Base-by-base conservation (phyloP, 495 filamentous ascomycete species). In the Corynascus novoguineensis region DNA sequence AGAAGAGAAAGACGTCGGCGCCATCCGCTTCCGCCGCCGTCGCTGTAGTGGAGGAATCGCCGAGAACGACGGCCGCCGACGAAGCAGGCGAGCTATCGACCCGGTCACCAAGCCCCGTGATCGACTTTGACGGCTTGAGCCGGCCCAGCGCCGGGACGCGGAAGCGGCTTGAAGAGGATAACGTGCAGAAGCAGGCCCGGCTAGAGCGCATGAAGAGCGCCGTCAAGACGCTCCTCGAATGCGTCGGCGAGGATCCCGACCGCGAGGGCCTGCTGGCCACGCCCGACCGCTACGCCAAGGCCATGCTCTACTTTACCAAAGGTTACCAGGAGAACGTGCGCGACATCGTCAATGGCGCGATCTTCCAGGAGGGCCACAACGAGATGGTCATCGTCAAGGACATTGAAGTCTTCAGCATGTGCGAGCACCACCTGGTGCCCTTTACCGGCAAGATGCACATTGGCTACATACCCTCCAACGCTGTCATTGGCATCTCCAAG, bases 371-470 rank as follows among this genome's bases (percentile, higher is more conserved):
- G 69, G 88, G 92, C 64, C 93, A 97, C 67, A 92, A 96, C 65
- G 95, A 98, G 74, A 77, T 96, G 68, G 92, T 97, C 19, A 96
- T 98, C 58, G 90, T 98, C 29, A 96, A 95, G 72, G 90, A 98
- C 64, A 97, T 98, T 61, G 92, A 97, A 66, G 83, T 97, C 5
- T 96, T 92, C 69, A 91, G 87, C 51, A 79, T 97, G 54, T 98
- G 95, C 77, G 93, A 98, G 73, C 93, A 98, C 70, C 95, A 98
- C 69, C 83, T 98, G 71, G 92, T 98, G 8, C 93, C 95, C 3
- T 98, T 98, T 67, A 91, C 81, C 8, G 95, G 93, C 57, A 96
- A 92, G 87, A 96, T 98, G 89, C 93, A 97, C 75, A 97, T 98
- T 63, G 95, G 93, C 28, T 98, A 97, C 68, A 97, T 98, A 55